Percentiles rank a stretch among this genome's conserved stretches.
phyloP scores from a whole-genome alignment of 768 basidiomycete species.

The Tricholoma terreum region DNA sequence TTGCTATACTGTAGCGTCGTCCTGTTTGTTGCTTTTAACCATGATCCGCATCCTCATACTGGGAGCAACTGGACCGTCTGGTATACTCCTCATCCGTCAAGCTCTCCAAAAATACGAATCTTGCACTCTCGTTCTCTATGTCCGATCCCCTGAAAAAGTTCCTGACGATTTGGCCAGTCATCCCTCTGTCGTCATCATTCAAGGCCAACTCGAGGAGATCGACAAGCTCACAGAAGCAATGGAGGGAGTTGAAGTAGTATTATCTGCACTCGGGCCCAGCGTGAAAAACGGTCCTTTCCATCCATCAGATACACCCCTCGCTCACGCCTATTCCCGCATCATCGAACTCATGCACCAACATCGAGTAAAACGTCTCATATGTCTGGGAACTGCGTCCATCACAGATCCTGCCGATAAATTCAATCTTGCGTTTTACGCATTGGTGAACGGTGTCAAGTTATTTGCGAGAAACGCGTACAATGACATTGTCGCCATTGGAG shows the following conservation, averaged over 20 bases:
- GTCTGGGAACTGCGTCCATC: slow-evolving; percentile 66
- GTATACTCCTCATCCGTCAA: slow-evolving; percentile 55
- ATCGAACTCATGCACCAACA: slow-evolving; percentile 54
- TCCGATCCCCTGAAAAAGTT: slow-evolving; percentile 62
- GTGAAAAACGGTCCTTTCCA: slow-evolving; percentile 33
- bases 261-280: slow-evolving; percentile 64
- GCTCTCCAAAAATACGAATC: slow-evolving; percentile 39
- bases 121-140: slow-evolving; percentile 54
- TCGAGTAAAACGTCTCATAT: slow-evolving; percentile 55
- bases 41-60: slow-evolving; percentile 55
- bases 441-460: slow-evolving; percentile 41
- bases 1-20: slow-evolving; percentile 10
- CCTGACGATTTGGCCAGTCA: slow-evolving; percentile 47
- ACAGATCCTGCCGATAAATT: slow-evolving; percentile 57
- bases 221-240: slow-evolving; percentile 50
- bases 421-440: slow-evolving; percentile 40
- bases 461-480: slow-evolving; percentile 58
- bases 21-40: background rate
- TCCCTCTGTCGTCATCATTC: slow-evolving; percentile 44
- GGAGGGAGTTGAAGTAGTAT: slow-evolving; percentile 55
- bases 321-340: slow-evolving; percentile 53
- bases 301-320: slow-evolving; percentile 54
- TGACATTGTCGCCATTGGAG: slow-evolving; percentile 64
- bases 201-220: slow-evolving; percentile 55
- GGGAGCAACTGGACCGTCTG: slow-evolving; percentile 66